Percentiles rank a stretch among this genome's conserved stretches.
phyloP scores from a whole-genome alignment of 2,329 filamentous ascomycete genomes.

The Monosporascus sp. region DNA sequence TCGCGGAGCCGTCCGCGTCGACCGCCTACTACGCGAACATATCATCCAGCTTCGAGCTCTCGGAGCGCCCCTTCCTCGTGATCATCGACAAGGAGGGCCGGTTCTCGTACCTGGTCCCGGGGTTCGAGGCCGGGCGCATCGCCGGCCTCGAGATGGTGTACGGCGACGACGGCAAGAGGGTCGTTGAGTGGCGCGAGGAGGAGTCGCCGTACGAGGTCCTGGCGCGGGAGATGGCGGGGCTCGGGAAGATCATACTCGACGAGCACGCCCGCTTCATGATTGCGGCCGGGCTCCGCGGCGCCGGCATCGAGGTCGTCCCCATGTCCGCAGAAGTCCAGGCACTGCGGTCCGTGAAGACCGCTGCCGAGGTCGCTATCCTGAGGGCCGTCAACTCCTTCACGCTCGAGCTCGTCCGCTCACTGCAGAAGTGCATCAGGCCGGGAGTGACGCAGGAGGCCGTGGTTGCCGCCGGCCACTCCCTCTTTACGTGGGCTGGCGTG shows the following conservation, averaged over 20 bases:
- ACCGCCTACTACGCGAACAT: conserved; percentile 20
- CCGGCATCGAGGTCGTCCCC: conserved; percentile 21
- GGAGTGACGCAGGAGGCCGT: conserved; percentile 22
- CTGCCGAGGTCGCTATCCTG: conserved; percentile 20
- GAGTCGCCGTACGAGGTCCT: conserved; percentile 20
- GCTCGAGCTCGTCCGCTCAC: conserved; percentile 19
- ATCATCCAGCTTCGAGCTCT: conserved; percentile 17
- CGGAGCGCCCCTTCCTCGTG: conserved; percentile 23
- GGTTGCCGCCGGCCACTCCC: conserved; percentile 9
- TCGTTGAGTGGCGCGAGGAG: conserved; percentile 23
- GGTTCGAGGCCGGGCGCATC: conserved; percentile 24
- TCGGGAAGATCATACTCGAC: conserved; percentile 21
- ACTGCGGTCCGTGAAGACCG: conserved; percentile 22
- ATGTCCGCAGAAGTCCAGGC: conserved; percentile 20
- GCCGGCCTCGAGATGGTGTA: conserved; percentile 24
- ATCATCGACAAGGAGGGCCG: conserved; percentile 16
- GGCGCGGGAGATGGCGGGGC: conserved; percentile 11
- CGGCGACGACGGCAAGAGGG: conserved; percentile 13
- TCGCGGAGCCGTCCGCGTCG: conserved; percentile 23
- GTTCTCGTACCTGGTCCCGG: conserved; percentile 24
- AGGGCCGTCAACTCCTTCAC: conserved; percentile 23
- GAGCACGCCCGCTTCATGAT: conserved; percentile 25
- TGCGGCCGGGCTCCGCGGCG: conserved; percentile 19
- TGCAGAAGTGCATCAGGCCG: conserved; percentile 20
- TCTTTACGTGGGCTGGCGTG: conserved; percentile 21